A percentile compares a stretch with the other conserved stretches of the same genome.
Evolutionary conservation across 148 eudicot species (phyloP).

Genomic region (Silene uniflora): DNA sequence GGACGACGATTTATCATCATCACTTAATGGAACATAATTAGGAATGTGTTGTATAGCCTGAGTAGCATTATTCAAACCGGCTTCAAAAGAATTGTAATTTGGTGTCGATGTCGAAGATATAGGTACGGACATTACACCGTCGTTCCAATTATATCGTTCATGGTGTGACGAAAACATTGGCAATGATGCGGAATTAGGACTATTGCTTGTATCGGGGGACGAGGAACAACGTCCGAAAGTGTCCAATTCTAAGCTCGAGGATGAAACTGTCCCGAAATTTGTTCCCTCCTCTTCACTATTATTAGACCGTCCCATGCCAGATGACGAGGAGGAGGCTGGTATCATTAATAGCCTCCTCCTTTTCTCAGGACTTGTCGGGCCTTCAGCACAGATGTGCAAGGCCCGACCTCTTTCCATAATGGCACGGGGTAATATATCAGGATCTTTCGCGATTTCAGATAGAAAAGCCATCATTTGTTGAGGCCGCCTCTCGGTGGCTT

Average conservation of each 20-base stretch:
- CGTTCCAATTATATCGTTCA: constrained; percentile 15
- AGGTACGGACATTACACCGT: neutral
- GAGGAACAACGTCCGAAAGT: neutral
- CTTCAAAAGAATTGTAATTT: neutral
- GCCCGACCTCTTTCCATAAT: constrained; percentile 40
- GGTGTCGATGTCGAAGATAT: constrained; percentile 2
- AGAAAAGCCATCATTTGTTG: constrained; percentile 79
- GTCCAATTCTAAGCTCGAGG: constrained; percentile 15
- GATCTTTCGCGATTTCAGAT: constrained; percentile 58
- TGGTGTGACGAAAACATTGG: neutral
- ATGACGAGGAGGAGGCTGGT: constrained; percentile 30
- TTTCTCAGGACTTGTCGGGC: constrained; percentile 32
- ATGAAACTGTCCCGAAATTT: constrained; percentile 22
- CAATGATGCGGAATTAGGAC: constrained; percentile 1
- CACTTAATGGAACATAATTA: constrained; percentile 4
- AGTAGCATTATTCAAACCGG: neutral
- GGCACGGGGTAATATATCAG: constrained; percentile 54
- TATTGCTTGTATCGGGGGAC: constrained; percentile 19
- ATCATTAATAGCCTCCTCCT: constrained; percentile 41
- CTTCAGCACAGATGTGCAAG: neutral
- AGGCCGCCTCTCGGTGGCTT: constrained; percentile 75
- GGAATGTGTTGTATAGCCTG: constrained; percentile 6
- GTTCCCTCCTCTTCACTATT: constrained; percentile 24
- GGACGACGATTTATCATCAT: constrained; percentile 34
- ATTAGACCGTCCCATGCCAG: constrained; percentile 20